Evolutionary conservation across 2,329 filamentous ascomycete species (phyloP).

Genomic region (Claviceps quebecensis): DNA sequence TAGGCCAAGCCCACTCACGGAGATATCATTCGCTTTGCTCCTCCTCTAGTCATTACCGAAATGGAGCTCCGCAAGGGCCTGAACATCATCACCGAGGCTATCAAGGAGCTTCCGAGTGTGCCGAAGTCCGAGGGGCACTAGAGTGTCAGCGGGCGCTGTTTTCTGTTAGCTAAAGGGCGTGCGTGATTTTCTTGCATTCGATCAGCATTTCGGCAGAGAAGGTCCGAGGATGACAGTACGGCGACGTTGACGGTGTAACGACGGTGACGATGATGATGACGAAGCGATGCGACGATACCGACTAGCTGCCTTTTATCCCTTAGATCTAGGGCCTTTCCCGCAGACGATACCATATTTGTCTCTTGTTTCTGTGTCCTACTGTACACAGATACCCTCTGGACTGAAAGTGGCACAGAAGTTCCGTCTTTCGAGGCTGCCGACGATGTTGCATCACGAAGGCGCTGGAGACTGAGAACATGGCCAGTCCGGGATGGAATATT

Average conservation of each 20-base stretch:
- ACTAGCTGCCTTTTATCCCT: no score
- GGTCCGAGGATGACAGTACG: neutral
- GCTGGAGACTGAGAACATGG: no score
- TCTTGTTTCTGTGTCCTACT: no score
- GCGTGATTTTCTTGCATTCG: constrained; percentile 11
- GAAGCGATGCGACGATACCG: neutral
- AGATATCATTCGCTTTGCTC: constrained; percentile 97
- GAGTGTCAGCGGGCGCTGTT: neutral
- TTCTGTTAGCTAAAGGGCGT: constrained; percentile 8
- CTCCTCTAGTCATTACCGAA: constrained; percentile 86
- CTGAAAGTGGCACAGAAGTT: no score
- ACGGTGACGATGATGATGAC: neutral
- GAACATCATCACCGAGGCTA: constrained; percentile 64
- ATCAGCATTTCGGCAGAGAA: neutral
- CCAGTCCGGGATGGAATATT: no score
- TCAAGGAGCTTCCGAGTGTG: constrained; percentile 63
- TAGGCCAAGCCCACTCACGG: constrained; percentile 97
- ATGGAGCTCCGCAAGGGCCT: constrained; percentile 68
- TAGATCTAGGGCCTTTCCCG: no score
- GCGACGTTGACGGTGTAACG: neutral
- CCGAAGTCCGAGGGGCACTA: constrained; percentile 25
- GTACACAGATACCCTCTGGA: no score
- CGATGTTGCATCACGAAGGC: no score
- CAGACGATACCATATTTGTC: no score
- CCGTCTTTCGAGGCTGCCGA: no score